Evolutionary conservation across 2,329 filamentous ascomycete species (phyloP), one percentile per base, ranked within the genome.

Genomic region (Aspergillus hiratsukae): DNA sequence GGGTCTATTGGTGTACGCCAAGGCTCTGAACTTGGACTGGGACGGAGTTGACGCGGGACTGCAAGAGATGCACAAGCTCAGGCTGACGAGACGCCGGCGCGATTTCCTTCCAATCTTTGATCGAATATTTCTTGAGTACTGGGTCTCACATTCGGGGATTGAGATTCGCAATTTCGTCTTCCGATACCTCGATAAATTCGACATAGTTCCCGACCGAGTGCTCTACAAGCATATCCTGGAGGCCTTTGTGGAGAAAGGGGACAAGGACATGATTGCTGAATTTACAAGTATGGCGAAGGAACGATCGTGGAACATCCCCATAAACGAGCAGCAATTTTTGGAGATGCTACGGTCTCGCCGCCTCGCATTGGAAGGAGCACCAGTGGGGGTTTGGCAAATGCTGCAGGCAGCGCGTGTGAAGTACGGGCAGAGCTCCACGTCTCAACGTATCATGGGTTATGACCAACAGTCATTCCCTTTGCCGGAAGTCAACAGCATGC

Each of bases 71-170:
- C 70, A 75, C 48, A 59, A 66, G 8, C 65, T 69, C 7, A 67
- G 67, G 4, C 56, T 73, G 31, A 71, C 72, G 11, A 60, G 57
- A 5, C 61, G 63, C 17, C 61, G 65, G 53, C 58, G 53, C 6
- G 64, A 69, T 49, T 76, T 76, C 46, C 51, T 61, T 2, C 63
- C 64, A 4, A 62, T 68, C 23, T 76, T 76, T 49, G 72, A 76
- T 53, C 72, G 72, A 25, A 67, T 76, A 46, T 75, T 76, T 46
- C 60, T 76, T 37, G 74, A 76, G 58, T 76, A 70, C 51, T 76
- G 72, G 66, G 65, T 72, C 5, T 66, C 65, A 25, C 72, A 76
- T 55, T 64, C 71, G 3, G 71, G 69, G 0, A 14, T 54, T 17
- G 61, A 70, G 23, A 74, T 72, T 31, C 64, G 65, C n/a, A 63